Conservation (phyloP, 2,329 filamentous ascomycete species). For the Scopulariopsis brevicaulis region DNA sequence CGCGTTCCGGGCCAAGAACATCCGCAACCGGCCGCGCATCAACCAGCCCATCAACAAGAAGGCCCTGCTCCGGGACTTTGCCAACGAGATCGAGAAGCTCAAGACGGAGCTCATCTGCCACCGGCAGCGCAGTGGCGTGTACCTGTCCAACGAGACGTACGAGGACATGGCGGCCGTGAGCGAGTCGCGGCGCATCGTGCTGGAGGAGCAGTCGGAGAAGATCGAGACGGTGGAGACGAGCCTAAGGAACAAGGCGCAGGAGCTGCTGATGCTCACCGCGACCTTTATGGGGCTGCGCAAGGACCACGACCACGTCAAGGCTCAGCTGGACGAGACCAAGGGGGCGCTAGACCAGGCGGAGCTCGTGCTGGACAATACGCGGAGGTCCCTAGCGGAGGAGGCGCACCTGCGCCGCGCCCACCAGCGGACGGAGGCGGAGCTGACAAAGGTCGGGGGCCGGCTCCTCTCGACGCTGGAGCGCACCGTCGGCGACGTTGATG, state of each 20-base stretch:
- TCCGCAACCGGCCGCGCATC: conserved; percentile 92
- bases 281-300: conserved; percentile 83
- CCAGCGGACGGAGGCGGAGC: conserved; percentile 68
- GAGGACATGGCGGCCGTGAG: conserved; percentile 88
- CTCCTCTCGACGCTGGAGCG: conserved; percentile 68
- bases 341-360: conserved; percentile 80
- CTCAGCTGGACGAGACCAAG: conserved; percentile 67
- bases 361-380: conserved; percentile 66
- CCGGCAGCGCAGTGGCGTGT: conserved; percentile 87
- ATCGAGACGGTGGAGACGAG: conserved; percentile 88
- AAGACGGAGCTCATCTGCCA: conserved; percentile 92
- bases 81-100: conserved; percentile 83
- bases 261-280: conserved; percentile 76
- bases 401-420: conserved; percentile 71
- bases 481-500: conserved; percentile 70
- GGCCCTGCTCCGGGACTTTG: conserved; percentile 81
- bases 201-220: conserved; percentile 84
- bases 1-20: conserved; percentile 96
- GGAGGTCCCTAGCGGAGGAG: conserved; percentile 68
- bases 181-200: conserved; percentile 82
- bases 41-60: conserved; percentile 91
- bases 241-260: conserved; percentile 85
- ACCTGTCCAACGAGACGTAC: conserved; percentile 77
- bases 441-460: conserved; percentile 61
- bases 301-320: conserved; percentile 69